Evolutionary conservation across 176 grass and related monocot species (phyloP), one percentile per base, ranked within the genome.

Genomic region (Ampelocalamus luodianensis): DNA sequence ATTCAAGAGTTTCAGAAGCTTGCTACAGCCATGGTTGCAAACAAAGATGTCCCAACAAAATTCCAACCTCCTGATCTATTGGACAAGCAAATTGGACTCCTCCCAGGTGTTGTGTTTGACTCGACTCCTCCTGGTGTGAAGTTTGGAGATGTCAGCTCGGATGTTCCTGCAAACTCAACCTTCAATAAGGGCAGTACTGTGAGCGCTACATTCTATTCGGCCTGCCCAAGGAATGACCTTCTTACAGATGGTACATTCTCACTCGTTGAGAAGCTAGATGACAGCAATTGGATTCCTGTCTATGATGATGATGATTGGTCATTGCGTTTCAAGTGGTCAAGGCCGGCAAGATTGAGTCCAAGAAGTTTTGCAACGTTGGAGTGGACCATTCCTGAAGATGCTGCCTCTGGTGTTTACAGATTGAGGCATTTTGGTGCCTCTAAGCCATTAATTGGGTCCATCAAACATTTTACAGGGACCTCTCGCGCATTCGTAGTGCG

Each of bases 1-100:
- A 95, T 95, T 79, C 93, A 95, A 78, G 96, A 98, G 79, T 98
- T 98, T 82, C 74, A 93, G 74, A 98, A 93, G 27, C 96, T 98
- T 48, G 93, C 96, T 72, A 74, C 80, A 67, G 93, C 96, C 14
- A 80, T 95, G 77, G 36, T 90, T 79, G 79, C 72, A 79, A 89
- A 92, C 78, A 85, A 92, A 84, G 50, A 76, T 42, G 62, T 92
- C 68, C 86, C 80, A 64, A 89, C 89, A 62, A 83, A 80, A 49
- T 50, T 88, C 16, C 83, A 88, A 64, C 90, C 93, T 79, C 96
- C 96, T 70, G 96, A 98, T 83, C 84, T 98, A 13, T 80, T 95
- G 81, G 56, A 93, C 67, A 95, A 86, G 77, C 93, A 98, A 93
- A 98, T 98, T 58, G 87, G 93, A 42, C 75, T 98, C 22, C 85